phyloP scores from a whole-genome alignment of 73 alveolate species.

The Symbiodinium natans region DNA sequence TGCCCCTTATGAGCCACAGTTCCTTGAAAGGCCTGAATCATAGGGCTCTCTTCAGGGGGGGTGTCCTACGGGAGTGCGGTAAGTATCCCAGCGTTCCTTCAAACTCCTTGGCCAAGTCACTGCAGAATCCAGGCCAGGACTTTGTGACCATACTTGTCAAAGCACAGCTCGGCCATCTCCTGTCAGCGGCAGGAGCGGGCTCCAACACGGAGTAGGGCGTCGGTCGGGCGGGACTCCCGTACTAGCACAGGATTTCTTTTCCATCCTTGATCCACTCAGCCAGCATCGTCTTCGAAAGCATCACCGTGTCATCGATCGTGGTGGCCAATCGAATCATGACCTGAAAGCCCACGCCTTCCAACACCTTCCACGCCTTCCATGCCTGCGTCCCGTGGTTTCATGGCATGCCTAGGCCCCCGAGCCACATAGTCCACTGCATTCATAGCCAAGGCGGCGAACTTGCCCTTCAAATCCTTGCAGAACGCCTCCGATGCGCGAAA shows the following conservation, averaged over 20 bases:
- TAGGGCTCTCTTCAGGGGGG: too few species aligned
- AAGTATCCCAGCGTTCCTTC: too few species aligned
- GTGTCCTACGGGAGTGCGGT: too few species aligned
- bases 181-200: not conserved
- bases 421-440: conserved; percentile 84
- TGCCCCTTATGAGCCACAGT: too few species aligned
- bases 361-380: too few species aligned
- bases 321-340: conserved; percentile 83
- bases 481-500: conserved; percentile 24
- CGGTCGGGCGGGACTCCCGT: too few species aligned
- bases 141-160: conserved; percentile 85
- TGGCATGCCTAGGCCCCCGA: not conserved
- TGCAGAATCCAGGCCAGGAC: conserved; percentile 66
- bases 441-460: conserved; percentile 72
- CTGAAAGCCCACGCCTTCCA: not conserved
- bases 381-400: too few species aligned
- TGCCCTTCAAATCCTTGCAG: conserved; percentile 87
- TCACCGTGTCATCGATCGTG: conserved; percentile 89
- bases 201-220: too few species aligned
- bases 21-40: too few species aligned
- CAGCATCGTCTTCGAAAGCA: conserved; percentile 84
- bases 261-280: conserved; percentile 90
- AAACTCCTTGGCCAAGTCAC: not conserved
- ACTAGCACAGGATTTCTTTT: too few species aligned
- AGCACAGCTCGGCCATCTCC: conserved; percentile 73